Base-by-base conservation (phyloP, 768 basidiomycete species). In the Kondoa subrosea region DNA sequence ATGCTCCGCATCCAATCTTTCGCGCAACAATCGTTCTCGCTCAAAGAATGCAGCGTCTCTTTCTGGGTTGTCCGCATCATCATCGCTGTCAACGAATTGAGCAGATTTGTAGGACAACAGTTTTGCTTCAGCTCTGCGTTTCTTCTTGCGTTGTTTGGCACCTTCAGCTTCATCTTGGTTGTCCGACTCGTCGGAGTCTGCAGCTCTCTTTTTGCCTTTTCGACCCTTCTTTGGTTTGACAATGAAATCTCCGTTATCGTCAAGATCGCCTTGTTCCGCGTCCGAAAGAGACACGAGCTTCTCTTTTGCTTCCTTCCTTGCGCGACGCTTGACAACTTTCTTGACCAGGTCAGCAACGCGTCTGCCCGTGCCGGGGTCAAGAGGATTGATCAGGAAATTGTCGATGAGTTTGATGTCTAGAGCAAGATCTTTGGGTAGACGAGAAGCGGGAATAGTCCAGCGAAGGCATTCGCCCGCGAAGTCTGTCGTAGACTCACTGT, bases 391-490 rank as follows among this genome's bases (percentile, higher is more conserved):
- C 69, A 97, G 81, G 80, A 85, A 97, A 76, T 89, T 86, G 74
- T 85, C 81, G 77, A 97, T 87, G 71, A 91, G 84, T 65, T 82
- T 82, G 73, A 87, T 78, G 63, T 82, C 85, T 64, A 82, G 81
- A 75, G 85, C 81, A 34, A 97, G 79, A 63, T 87, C 83, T 3
- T 82, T 77, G 0, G 88, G 87, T 21, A 82, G 74, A 66, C 89
- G 80, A n/a, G 79, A 77, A 8, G 84, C 82, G 32, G 92, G 91
- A 63, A 95, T 81, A 70, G 84, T 85, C 91, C 91, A 97, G 61
- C 68, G 64, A 63, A 71, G 66, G 50, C 67, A 70, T 27, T 67
- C 50, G 1, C 61, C 33, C 1, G 71, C 71, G 34, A 66, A 67
- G 0, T 70, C 72, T 71, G n/a, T n/a, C n/a, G n/a, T n/a, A n/a